Base-by-base conservation (phyloP, 257 asterid species). In the Rubia yunnanensis region DNA sequence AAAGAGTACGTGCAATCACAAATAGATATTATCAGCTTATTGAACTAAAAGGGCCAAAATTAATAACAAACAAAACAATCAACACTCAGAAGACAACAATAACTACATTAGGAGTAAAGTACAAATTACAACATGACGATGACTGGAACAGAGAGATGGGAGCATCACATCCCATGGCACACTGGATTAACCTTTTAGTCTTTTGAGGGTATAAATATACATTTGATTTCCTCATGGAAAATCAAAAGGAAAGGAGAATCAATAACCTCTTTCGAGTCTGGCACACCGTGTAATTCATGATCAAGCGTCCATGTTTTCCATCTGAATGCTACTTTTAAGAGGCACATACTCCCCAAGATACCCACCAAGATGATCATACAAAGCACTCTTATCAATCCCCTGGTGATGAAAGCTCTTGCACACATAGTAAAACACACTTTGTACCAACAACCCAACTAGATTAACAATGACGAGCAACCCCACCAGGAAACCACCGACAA, bases 341-440 rank as follows among this genome's bases (percentile, higher is more conserved):
- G 96, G 98, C 82, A 91, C 98, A 67, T 89, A 91, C 60, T 91
- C 98, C 68, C 98, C 98, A 50, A 86, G 98, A 75, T 91, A 92
- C 54, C 96, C 97, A 36, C 98, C 98, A 22, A 92, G 92, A 83
- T 92, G 98, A 81, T 92, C 97, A 66, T 74, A 83, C 56, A 92
- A 67, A 31, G 91, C 98, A 60, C 74, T 66, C 92, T 89, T 92
- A 74, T 92, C 98, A 28, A 92, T 92, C 55, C 85, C 94, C 55
- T 92, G 91, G 63, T 83, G 88, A 75, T 92, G 98, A 78, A 76
- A 89, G 74, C 98, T 92, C 84, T 92, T 92, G 76, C 98, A 92
- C 0, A 92, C 94, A 54, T 89, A 92, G 79, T 92, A 92, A 78
- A 89, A 89, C 80, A 92, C 96, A 70, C 97, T 89, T 83, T 92